A percentile compares a stretch with the other conserved stretches of the same genome.
Evolutionary conservation across 1,284 basidiomycete species (phyloP).

Genomic region (Earliella scabrosa): DNA sequence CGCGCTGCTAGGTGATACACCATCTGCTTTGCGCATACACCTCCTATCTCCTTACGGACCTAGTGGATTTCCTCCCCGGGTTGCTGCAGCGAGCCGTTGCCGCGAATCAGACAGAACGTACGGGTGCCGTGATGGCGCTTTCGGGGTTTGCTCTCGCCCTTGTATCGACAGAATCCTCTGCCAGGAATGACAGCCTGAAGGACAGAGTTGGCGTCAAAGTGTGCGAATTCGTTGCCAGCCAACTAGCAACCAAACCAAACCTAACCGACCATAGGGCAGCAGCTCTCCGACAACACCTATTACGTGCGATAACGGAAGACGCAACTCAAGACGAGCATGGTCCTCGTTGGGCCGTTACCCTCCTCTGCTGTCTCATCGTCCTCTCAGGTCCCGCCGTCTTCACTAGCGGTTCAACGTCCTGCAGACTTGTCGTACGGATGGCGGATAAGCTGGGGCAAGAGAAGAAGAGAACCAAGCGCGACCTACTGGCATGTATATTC

Average conservation of each 20-base stretch:
- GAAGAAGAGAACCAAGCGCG: slow-evolving; percentile 36
- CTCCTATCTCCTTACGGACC: slow-evolving; percentile 36
- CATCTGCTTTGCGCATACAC: slow-evolving; percentile 40
- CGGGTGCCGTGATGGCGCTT: slow-evolving; percentile 44
- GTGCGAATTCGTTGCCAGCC: slow-evolving; percentile 33
- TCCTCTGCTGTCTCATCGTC: slow-evolving; percentile 51
- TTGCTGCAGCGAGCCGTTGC: slow-evolving; percentile 42
- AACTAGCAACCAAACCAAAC: slow-evolving; percentile 10
- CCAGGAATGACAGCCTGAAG: slow-evolving; percentile 12
- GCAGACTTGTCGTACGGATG: slow-evolving; percentile 45
- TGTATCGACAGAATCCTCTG: slow-evolving; percentile 21
- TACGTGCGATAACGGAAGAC: slow-evolving; percentile 27
- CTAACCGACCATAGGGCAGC: background rate
- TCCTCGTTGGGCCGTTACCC: slow-evolving; percentile 39
- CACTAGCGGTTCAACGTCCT: slow-evolving; percentile 36
- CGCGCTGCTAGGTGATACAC: slow-evolving; percentile 42
- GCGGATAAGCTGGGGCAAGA: slow-evolving; percentile 39
- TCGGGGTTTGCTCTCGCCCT: slow-evolving; percentile 43
- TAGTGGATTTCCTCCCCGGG: slow-evolving; percentile 40
- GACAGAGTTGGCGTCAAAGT: slow-evolving; percentile 22
- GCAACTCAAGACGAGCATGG: slow-evolving; percentile 28
- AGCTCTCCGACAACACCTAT: slow-evolving; percentile 19
- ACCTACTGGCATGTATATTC: slow-evolving; percentile 53
- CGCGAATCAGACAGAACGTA: slow-evolving; percentile 38
- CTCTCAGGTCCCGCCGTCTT: slow-evolving; percentile 52